These are phyloP conservation scores for Globisporangium iwayamae DNA, from an alignment of 352 stramenopile species.

Conservation along the genomic window DNA sequence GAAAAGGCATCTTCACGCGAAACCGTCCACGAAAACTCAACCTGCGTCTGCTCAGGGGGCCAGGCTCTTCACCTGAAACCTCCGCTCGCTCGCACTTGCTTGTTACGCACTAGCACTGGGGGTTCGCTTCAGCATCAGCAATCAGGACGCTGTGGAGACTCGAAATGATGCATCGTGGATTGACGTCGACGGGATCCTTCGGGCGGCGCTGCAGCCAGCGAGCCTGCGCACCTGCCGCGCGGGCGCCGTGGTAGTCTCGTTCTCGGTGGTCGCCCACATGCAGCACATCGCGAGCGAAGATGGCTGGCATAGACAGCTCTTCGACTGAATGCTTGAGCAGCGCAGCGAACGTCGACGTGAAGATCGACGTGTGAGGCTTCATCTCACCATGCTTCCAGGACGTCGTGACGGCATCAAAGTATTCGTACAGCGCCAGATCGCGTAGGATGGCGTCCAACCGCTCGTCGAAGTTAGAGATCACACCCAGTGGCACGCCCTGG, in stretches of 20 bases:
- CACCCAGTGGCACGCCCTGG: constrained; percentile 32
- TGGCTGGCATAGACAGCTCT: neutral
- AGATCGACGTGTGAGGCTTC: constrained; percentile 63
- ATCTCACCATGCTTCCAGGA: constrained; percentile 45
- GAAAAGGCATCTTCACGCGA: constrained; percentile 8
- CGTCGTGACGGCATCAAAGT: constrained; percentile 54
- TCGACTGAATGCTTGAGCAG: constrained; percentile 11
- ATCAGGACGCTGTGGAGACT: constrained; percentile 26
- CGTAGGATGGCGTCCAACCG: constrained; percentile 43
- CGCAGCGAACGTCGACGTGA: constrained; percentile 41
- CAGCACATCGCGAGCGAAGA: constrained; percentile 23
- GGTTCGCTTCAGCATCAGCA: constrained; percentile 1
- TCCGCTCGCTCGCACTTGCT: neutral
- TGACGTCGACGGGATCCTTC: constrained; percentile 8
- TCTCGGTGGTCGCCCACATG: constrained; percentile 61
- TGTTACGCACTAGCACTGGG: constrained; percentile 7
- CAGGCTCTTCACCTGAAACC: constrained; percentile 9
- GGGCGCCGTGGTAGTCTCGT: constrained; percentile 54
- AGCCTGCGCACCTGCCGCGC: constrained; percentile 34
- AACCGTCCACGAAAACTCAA: constrained; percentile 11
- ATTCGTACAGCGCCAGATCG: constrained; percentile 35
- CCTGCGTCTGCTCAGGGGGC: neutral
- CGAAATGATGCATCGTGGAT: constrained; percentile 23
- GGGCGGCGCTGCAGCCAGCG: constrained; percentile 32
- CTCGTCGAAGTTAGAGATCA: constrained; percentile 84